These are phyloP conservation scores for Lodderomyces margitis DNA, from an alignment of 1,139 yeast species.

Conservation along the genomic window DNA sequence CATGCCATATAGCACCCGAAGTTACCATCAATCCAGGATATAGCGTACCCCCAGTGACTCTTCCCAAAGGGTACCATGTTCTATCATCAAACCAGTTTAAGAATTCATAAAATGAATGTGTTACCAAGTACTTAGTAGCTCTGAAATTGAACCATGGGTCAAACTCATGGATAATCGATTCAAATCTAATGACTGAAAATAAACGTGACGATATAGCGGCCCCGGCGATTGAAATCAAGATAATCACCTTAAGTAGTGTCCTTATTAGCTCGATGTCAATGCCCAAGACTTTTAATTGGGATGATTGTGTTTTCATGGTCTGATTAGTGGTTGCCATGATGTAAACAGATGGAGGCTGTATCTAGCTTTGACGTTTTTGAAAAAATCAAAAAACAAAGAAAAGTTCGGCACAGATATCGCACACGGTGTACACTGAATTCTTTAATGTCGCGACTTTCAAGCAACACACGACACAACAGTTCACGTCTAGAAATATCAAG, in stretches of 20 bases:
- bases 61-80: conserved; percentile 98
- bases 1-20: conserved; percentile 82
- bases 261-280: conserved; percentile 40
- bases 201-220: conserved; percentile 91
- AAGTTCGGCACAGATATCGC: not conserved
- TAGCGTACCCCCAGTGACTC: conserved; percentile 98
- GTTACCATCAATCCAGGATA: conserved; percentile 99
- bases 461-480: not conserved
- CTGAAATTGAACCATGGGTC: conserved; percentile 99
- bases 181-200: conserved; percentile 79
- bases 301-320: conserved; percentile 14
- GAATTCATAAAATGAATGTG: conserved; percentile 83
- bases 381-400: not conserved
- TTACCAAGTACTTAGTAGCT: conserved; percentile 87
- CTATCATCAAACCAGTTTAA: conserved; percentile 98
- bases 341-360: not conserved
- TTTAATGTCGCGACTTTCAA: not conserved
- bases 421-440: conserved; percentile 1
- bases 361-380: not conserved
- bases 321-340: conserved; percentile 1
- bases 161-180: conserved; percentile 95
- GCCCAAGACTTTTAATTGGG: conserved; percentile 32
- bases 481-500: not conserved
- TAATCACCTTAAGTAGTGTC: conserved; percentile 58
- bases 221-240: conserved; percentile 71